These are phyloP conservation scores for Taphrina flavorubra DNA, from an alignment of 1,139 yeast species.

Conservation along the genomic window DNA sequence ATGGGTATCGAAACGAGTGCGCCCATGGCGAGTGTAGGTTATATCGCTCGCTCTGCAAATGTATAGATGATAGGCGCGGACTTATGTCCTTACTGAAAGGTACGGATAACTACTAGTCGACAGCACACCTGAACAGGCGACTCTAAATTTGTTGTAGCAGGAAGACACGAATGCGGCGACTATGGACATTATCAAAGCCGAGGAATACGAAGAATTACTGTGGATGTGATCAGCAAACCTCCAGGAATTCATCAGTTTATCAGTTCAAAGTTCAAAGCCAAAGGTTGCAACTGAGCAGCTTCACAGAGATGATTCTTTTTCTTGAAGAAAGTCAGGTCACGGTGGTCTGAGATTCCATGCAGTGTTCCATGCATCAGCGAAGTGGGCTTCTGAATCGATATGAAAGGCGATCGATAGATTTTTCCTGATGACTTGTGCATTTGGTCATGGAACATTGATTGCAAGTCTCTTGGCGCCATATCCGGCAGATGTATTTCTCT, in stretches of 20 bases:
- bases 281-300: not conserved
- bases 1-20: conserved; percentile 30
- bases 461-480: conserved; percentile 13
- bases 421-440: not conserved
- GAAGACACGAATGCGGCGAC: not conserved
- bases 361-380: too few relatives aligned
- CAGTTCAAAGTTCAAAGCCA: not conserved
- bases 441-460: not conserved
- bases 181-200: not conserved
- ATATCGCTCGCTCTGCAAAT: too few relatives aligned
- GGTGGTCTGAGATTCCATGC: too few relatives aligned
- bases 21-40: conserved; percentile 19
- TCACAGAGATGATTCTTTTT: not conserved
- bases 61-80: too few relatives aligned
- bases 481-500: conserved; percentile 40
- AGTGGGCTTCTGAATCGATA: too few relatives aligned
- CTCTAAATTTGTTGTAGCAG: not conserved
- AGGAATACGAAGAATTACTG: too few relatives aligned
- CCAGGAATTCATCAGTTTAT: not conserved
- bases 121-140: not conserved
- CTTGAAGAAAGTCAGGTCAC: too few relatives aligned
- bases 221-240: not conserved
- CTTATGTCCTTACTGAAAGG: too few relatives aligned
- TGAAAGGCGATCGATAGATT: not conserved
- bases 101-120: too few relatives aligned